A percentile compares a stretch with the other conserved stretches of the same genome.
These are phyloP conservation scores for Aspergillus felis DNA, from an alignment of 2,329 filamentous ascomycete species.

Conservation along the genomic window DNA sequence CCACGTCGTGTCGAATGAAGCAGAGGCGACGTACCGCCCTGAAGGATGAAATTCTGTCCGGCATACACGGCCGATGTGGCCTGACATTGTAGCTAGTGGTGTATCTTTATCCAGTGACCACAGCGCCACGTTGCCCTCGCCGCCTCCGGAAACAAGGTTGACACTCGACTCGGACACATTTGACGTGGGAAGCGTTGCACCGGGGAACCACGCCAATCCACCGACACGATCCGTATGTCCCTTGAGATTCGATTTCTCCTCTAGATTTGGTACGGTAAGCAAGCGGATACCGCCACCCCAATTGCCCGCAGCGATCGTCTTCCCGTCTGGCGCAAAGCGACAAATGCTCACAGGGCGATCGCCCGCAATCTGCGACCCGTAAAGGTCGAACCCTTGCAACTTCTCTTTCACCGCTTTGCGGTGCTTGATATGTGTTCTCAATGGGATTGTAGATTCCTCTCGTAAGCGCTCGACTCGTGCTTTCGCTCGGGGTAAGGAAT, in stretches of 20 bases:
- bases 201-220: conserved; percentile 85
- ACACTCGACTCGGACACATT: conserved; percentile 68
- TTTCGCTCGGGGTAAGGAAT: conserved; percentile 78
- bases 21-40: conserved; percentile 82
- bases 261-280: conserved; percentile 75
- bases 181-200: conserved; percentile 67
- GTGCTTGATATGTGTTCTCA: conserved; percentile 88
- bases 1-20: conserved; percentile 96
- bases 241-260: conserved; percentile 69
- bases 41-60: conserved; percentile 93
- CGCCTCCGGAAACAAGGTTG: conserved; percentile 86
- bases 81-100: conserved; percentile 74
- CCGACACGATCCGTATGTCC: conserved; percentile 88
- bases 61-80: conserved; percentile 83
- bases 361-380: conserved; percentile 87
- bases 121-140: conserved; percentile 79
- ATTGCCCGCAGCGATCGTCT: conserved; percentile 82
- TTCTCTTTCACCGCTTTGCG: conserved; percentile 83
- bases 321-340: conserved; percentile 79
- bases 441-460: conserved; percentile 73
- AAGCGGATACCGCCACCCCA: conserved; percentile 89
- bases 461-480: conserved; percentile 72
- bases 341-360: conserved; percentile 90
- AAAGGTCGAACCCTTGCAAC: conserved; percentile 78
- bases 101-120: conserved; percentile 88